phyloP scores from a whole-genome alignment of 2,329 filamentous ascomycete species.

The Monilinia fructigena region DNA sequence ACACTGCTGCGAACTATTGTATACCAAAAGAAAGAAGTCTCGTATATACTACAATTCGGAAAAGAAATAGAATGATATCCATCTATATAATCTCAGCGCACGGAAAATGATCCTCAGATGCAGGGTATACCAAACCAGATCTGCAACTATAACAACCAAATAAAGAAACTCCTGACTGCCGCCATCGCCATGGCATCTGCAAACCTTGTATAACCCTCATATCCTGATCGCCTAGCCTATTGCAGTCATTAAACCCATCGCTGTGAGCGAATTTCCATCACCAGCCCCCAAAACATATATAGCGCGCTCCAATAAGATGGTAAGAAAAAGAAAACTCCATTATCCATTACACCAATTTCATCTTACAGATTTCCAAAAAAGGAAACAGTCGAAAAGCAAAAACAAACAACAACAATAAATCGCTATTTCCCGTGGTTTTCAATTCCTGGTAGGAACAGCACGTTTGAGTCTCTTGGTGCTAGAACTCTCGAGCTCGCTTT shows the following conservation, averaged over 20 bases:
- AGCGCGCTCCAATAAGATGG: neutral
- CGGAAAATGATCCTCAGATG: neutral
- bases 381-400: neutral
- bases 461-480: neutral
- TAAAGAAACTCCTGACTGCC: slow-evolving; percentile 12
- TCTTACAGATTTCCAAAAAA: slow-evolving; percentile 1
- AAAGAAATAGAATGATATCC: slow-evolving; percentile 5
- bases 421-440: neutral
- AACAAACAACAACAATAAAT: neutral
- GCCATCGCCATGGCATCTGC: slow-evolving; percentile 13
- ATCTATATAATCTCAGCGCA: neutral
- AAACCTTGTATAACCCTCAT: slow-evolving; percentile 5
- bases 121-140: neutral
- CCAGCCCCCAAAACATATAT: neutral
- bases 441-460: neutral
- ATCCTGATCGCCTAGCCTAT: slow-evolving; percentile 10
- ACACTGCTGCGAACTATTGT: neutral
- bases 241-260: slow-evolving; percentile 11
- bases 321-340: slow-evolving; percentile 2
- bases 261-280: neutral
- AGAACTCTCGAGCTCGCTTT: neutral
- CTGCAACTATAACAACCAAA: neutral
- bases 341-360: neutral
- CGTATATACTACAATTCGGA: neutral
- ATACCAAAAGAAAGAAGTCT: neutral